Conservation (phyloP, 352 stramenopile species). For the Globisporangium nunn region DNA sequence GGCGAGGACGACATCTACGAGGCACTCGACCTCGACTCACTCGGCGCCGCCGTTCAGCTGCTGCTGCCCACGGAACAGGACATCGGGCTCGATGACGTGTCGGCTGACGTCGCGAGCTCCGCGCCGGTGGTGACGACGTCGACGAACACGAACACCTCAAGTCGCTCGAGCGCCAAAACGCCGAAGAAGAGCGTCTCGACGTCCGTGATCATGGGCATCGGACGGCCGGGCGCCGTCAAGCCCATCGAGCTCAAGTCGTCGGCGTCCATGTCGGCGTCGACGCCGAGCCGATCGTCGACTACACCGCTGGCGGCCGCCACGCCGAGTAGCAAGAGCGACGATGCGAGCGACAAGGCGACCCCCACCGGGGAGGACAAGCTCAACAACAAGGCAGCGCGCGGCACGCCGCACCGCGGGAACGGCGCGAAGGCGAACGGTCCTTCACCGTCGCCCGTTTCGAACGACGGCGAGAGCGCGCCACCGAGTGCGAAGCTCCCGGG, state of each 20-base stretch:
- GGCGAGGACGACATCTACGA: conserved; percentile 94
- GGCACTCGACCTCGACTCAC: conserved; percentile 89
- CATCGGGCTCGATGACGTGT: conserved; percentile 50
- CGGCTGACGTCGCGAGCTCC: conserved; percentile 13
- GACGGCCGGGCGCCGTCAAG: conserved; percentile 64
- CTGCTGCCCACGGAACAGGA: conserved; percentile 66
- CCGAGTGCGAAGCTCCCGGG: conserved; percentile 5
- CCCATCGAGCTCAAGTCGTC: conserved; percentile 79
- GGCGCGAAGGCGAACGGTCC: conserved; percentile 13
- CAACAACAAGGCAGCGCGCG: conserved; percentile 29
- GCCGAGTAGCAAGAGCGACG: conserved; percentile 43
- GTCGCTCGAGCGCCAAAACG: conserved; percentile 37
- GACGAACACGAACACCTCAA: conserved; percentile 3
- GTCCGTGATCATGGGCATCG: conserved; percentile 63
- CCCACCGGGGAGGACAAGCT: conserved; percentile 30
- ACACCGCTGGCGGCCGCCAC: conserved; percentile 18
- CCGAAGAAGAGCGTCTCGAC: conserved; percentile 59
- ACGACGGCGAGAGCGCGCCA: background rate
- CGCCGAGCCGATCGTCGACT: conserved; percentile 23
- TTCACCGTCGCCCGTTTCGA: conserved; percentile 15
- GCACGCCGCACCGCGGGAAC: conserved; percentile 40
- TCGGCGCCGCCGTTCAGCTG: conserved; percentile 68
- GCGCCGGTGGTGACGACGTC: background rate
- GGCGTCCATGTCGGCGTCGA: conserved; percentile 28
- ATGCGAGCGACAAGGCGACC: conserved; percentile 22